These are phyloP conservation scores for Calonectria naviculata DNA, from an alignment of 2,329 filamentous ascomycete genomes.

Conservation along the genomic window DNA sequence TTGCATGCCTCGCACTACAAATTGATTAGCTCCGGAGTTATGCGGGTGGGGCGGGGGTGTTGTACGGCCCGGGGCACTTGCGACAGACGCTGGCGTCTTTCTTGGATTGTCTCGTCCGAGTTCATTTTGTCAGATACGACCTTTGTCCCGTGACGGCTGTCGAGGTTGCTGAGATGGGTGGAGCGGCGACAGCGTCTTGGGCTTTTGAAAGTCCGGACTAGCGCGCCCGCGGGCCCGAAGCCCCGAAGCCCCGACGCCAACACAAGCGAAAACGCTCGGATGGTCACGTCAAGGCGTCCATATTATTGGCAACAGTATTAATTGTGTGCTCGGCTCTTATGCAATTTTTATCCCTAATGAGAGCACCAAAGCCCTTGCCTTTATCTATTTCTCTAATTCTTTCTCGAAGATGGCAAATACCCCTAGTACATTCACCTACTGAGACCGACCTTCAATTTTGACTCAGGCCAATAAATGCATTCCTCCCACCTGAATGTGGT, in stretches of 20 bases:
- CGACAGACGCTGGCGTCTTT: neutral
- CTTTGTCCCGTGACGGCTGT: neutral
- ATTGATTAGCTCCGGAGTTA: neutral
- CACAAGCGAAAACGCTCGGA: neutral
- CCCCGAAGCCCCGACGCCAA: neutral
- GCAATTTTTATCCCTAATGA: too few relatives aligned
- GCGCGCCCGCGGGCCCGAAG: neutral
- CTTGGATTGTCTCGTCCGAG: constrained; percentile 5
- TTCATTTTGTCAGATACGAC: neutral
- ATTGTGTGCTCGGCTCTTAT: too few relatives aligned
- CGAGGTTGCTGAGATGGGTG: neutral
- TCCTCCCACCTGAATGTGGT: neutral
- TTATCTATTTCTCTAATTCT: too few relatives aligned
- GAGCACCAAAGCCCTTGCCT: too few relatives aligned
- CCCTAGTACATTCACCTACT: too few relatives aligned
- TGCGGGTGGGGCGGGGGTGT: neutral
- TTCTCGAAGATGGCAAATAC: too few relatives aligned
- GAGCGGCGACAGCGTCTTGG: neutral
- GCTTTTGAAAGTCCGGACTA: neutral
- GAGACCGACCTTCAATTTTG: neutral
- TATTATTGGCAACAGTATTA: neutral
- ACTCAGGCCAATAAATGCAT: constrained; percentile 6
- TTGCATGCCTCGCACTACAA: neutral
- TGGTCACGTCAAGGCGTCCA: neutral
- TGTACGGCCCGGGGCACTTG: neutral